Base-by-base conservation (phyloP, 1,284 basidiomycete genomes). In the Austroboletus niveus region DNA sequence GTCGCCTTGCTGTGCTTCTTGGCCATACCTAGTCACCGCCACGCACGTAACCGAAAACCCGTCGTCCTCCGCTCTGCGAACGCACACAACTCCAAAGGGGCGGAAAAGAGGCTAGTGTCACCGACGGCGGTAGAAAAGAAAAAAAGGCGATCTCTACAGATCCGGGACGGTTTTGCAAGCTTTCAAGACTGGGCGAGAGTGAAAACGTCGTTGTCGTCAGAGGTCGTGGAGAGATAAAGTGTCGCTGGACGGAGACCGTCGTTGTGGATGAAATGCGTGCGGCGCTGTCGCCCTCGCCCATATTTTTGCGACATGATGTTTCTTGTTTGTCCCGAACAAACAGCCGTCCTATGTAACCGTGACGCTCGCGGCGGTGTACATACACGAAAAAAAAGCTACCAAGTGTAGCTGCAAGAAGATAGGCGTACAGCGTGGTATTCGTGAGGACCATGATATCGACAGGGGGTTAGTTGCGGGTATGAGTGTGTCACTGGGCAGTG, bases 131-230 rank as follows among this genome's bases (percentile, higher is more conserved):
- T 35, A 27, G 17, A 44, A 29, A n/a, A 34, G 14, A 58, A 48
- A 59, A 57, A 54, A 58, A 51, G 61, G 69, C 68, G 79, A 82
- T 82, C 82, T 84, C 73, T 54, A 45, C 65, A 72, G 74, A 80
- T 85, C 72, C 75, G 62, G 65, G 66, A 81, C 75, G 74, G 80
- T 85, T 83, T 70, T 63, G 52, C 56, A 65, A 72, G 72, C 65
- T 82, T 79, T 67, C 77, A 82, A 73, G 70, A 78, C 72, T 44
- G n/a, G 45, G 3, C 24, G 41, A 6, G 7, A 47, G 48, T 45
- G 40, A 46, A 0, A 20, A 9, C 3, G 35, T 36, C n/a, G 52
- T 52, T 17, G 55, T 46, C 42, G 53, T 47, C 40, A 5, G 40
- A 14, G 29, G 50, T 43, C 49, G 44, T 29, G 47, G 31, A 27